Base-by-base conservation (phyloP, 1,139 yeast genomes). In the Saccharomyces pastorianus region DNA sequence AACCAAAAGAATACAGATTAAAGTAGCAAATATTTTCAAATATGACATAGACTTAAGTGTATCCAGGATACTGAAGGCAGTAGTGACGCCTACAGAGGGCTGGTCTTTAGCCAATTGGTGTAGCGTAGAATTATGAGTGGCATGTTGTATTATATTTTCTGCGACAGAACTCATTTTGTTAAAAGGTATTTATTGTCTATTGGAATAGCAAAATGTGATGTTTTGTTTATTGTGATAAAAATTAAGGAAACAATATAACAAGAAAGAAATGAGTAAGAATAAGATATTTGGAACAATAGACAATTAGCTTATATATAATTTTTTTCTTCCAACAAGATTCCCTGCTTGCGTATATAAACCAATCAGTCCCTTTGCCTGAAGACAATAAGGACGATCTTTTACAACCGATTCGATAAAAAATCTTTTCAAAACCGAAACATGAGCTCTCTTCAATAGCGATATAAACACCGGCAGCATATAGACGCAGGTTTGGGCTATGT, bases 21-120 rank as follows among this genome's bases (percentile, higher is more conserved):
- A 59, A 0, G 89, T 75, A 20, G 81, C 58, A 25, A 77, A 59
- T 51, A 84, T 65, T 63, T 84, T 81, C 74, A 79, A 75, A 77
- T 82, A 79, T 7, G 79, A 70, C 6, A 72, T 50, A 5, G 57
- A 51, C 49, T 61, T 53, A 11, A 62, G 29, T 8, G 56, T 52
- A 26, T 57, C 52, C 13, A 61, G 38, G 17, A 55, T 27, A 25
- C 32, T 49, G 2, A 53, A 51, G 20, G 54, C 23, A 20, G 38
- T 48, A 32, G 17, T 49, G 14, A 41, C 25, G 49, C 46, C 26
- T 27, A 49, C 20, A 20, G 44, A 17, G n/a, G 49, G 32, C 5
- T 46, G 50, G 17, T 49, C 55, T 13, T 46, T 44, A 29, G n/a
- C 46, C 49, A 50, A 29, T 47, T 46, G 50, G 14, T 34, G 50